Evolutionary conservation across 495 filamentous ascomycete genomes (phyloP).

Genomic region (Annulohypoxylon nitens): DNA sequence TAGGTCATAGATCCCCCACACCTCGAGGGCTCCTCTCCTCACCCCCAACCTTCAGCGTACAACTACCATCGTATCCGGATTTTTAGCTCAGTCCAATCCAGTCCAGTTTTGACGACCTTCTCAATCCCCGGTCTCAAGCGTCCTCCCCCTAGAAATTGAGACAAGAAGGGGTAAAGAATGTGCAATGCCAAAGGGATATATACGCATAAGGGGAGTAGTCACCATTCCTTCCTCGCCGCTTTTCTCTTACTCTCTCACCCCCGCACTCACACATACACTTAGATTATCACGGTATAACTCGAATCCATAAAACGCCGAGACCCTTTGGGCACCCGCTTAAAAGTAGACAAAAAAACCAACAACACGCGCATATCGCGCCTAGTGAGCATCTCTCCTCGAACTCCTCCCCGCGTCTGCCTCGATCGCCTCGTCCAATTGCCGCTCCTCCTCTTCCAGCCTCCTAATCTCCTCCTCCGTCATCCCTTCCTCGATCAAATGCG

Average conservation of each 20-base stretch:
- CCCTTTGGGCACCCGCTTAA: conserved; percentile 9
- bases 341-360: neutral
- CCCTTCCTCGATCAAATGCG: conserved; percentile 64
- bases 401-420: conserved; percentile 41
- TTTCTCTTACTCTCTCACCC: conserved; percentile 1
- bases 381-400: conserved; percentile 46
- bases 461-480: conserved; percentile 65
- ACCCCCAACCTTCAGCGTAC: neutral
- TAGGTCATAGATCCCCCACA: neutral
- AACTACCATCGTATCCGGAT: too few species aligned
- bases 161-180: conserved; percentile 28
- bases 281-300: conserved; percentile 36
- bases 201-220: conserved; percentile 33
- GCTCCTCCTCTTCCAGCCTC: conserved; percentile 63
- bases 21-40: neutral
- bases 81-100: neutral
- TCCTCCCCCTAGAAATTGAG: neutral
- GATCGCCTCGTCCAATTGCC: conserved; percentile 63
- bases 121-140: neutral
- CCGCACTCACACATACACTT: conserved; percentile 18
- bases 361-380: conserved; percentile 3
- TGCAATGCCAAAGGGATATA: conserved; percentile 27
- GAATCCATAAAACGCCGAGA: conserved; percentile 8
- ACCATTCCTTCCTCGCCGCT: neutral
- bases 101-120: neutral